These are phyloP conservation scores for Pseudopithomyces chartarum DNA, from an alignment of 2,329 filamentous ascomycete species.

Conservation along the genomic window DNA sequence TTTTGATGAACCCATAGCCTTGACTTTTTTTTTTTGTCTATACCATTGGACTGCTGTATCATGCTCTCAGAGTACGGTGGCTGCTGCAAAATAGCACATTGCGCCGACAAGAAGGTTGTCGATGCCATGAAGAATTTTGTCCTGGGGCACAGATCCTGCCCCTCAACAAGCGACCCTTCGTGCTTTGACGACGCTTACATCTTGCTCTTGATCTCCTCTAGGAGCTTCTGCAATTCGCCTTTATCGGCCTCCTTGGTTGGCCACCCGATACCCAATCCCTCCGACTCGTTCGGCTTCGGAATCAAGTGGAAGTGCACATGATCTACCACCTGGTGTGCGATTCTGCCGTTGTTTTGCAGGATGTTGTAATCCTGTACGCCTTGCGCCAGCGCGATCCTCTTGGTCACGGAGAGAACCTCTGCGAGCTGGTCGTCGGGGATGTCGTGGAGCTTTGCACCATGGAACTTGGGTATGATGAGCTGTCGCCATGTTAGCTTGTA, in stretches of 20 bases:
- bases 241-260: slow-evolving; percentile 76
- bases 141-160: too few species aligned
- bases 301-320: slow-evolving; percentile 99
- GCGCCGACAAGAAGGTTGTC: too few species aligned
- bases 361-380: slow-evolving; percentile 87
- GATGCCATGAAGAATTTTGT: too few species aligned
- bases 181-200: slow-evolving; percentile 60
- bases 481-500: slow-evolving; percentile 43
- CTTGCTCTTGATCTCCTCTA: slow-evolving; percentile 86
- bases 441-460: slow-evolving; percentile 88
- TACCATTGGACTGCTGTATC: not conserved
- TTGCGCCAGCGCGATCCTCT: slow-evolving; percentile 80
- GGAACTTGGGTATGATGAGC: slow-evolving; percentile 96
- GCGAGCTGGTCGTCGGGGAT: slow-evolving; percentile 86
- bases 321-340: slow-evolving; percentile 90
- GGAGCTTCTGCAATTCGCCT: slow-evolving; percentile 78
- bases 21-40: not conserved
- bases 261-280: slow-evolving; percentile 84
- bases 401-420: slow-evolving; percentile 85
- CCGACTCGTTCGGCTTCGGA: slow-evolving; percentile 83
- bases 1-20: not conserved
- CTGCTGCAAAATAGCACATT: too few species aligned
- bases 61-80: not conserved
- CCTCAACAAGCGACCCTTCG: too few species aligned
- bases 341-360: slow-evolving; percentile 90